A percentile compares a stretch with the other conserved stretches of the same genome.
Conservation (phyloP, 805 yeast genomes). For the Kodamaea kaohsiungensis region DNA sequence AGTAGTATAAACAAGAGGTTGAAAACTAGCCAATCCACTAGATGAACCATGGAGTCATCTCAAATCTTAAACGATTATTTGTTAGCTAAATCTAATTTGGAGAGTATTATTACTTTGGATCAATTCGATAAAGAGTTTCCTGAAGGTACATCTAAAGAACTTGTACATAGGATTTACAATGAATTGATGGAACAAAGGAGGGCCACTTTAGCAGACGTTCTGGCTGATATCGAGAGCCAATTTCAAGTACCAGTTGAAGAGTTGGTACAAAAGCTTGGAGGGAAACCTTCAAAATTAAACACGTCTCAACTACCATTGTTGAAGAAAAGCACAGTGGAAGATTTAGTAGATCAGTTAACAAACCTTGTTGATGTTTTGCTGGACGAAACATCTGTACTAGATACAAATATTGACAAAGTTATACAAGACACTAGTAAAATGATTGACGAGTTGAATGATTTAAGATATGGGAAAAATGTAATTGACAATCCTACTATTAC, state of each 20-base stretch:
- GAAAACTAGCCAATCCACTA: neutral
- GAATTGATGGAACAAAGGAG: conserved; percentile 15
- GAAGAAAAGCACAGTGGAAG: conserved; percentile 12
- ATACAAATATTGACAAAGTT: conserved; percentile 15
- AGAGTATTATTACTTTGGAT: conserved; percentile 19
- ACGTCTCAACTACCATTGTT: neutral
- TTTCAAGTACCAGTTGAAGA: conserved; percentile 26
- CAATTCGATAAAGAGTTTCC: conserved; percentile 21
- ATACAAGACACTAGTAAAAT: conserved; percentile 16
- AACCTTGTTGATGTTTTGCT: conserved; percentile 27
- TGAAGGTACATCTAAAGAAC: conserved; percentile 4
- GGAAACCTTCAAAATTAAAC: neutral
- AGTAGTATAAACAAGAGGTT: neutral
- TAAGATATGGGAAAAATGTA: conserved; percentile 21
- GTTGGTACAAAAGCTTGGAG: neutral
- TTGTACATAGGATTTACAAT: conserved; percentile 13
- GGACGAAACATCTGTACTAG: conserved; percentile 19
- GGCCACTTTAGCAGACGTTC: conserved; percentile 1
- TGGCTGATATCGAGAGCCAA: conserved; percentile 15
- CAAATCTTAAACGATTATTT: conserved; percentile 22
- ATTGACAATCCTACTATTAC: conserved; percentile 12
- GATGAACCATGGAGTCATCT: conserved; percentile 22
- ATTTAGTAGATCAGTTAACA: conserved; percentile 20
- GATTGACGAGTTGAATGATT: conserved; percentile 28
- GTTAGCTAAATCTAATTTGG: conserved; percentile 17